Evolutionary conservation across 768 basidiomycete genomes (phyloP), one percentile per base, ranked within the genome.

Genomic region (Rhizopogon vulgaris): DNA sequence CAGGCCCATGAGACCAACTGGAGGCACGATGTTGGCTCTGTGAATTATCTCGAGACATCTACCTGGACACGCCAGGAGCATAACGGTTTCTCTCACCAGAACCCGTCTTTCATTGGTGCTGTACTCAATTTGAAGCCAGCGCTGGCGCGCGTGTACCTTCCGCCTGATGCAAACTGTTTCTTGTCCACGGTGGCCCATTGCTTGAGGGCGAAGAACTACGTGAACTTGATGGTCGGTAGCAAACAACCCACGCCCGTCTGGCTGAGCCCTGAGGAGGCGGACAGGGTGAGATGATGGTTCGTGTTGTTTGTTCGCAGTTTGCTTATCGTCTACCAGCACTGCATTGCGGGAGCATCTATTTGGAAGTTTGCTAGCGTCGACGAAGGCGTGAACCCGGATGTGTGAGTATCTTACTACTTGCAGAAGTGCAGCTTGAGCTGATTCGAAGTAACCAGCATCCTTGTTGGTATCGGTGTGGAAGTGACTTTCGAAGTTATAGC

Each of bases 31-130:
- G 70, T 79, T 52, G 82, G 86, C 4, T 85, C 84, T 8, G 75
- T 93, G 57, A 92, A 89, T 66, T 94, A 91, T 62, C 75, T 95
- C 58, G 90, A 93, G 69, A 94, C 91, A 2, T 87, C 85, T 6
- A 94, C 92, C 0, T 87, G 91, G 78, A 76, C 90, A 39, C 76
- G 90, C 24, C 90, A 89, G 64, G 87, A 89, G 55, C 87, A 94
- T 67, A 93, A 94, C 58, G 91, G 91, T 11, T 94, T 89, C 70
- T 90, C 88, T 14, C 90, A 93, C 60, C 89, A 94, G 64, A 87
- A 90, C 58, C 88, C 89, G 3, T 78, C 84, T 2, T 89, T 95
- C 65, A 92, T 95, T 58, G 85, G 88, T 18, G 85, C 87, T 0
- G 78, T 96, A n/a, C 78, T 94, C 52, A 80, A 83, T 59, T 70